These are phyloP conservation scores for Populus hybrid DNA, from an alignment of 441 rosid species.

Conservation along the genomic window DNA sequence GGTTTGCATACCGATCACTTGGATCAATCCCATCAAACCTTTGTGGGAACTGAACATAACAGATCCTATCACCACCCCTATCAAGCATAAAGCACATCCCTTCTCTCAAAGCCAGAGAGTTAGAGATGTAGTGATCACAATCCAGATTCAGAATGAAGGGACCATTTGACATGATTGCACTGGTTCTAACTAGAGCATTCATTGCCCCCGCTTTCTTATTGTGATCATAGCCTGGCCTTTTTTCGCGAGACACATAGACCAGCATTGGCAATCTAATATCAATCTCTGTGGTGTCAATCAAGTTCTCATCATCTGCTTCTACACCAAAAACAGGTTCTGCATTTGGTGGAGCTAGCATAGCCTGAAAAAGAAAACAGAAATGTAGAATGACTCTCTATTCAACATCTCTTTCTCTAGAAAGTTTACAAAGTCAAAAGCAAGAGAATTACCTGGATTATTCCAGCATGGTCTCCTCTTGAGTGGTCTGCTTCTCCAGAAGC, in stretches of 20 bases:
- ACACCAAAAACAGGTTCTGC: conserved; percentile 60
- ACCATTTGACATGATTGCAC: conserved; percentile 90
- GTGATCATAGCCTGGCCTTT: conserved; percentile 80
- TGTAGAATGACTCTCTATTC: conserved; percentile 6
- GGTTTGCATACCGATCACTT: conserved; percentile 81
- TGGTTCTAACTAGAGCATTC: conserved; percentile 81
- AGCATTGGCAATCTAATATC: conserved; percentile 74
- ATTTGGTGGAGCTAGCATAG: conserved; percentile 71
- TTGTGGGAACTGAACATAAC: conserved; percentile 87
- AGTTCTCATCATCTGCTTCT: conserved; percentile 51
- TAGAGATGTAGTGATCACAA: conserved; percentile 82
- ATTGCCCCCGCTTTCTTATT: conserved; percentile 92
- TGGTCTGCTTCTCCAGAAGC: conserved; percentile 55
- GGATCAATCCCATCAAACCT: conserved; percentile 96
- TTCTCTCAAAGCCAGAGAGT: conserved; percentile 73
- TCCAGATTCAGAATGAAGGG: conserved; percentile 87
- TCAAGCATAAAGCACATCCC: too few relatives aligned
- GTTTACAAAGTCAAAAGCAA: neutral
- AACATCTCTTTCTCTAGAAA: neutral
- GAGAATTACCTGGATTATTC: conserved; percentile 71
- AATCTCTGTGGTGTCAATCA: conserved; percentile 60
- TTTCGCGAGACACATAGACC: conserved; percentile 82
- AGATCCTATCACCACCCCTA: conserved; percentile 75
- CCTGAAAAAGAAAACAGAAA: conserved; percentile 33
- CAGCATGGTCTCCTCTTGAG: conserved; percentile 81